Percentiles rank a stretch among this genome's conserved stretches.
phyloP scores from a whole-genome alignment of 306 rosid genomes.

The Geum urbanum region DNA sequence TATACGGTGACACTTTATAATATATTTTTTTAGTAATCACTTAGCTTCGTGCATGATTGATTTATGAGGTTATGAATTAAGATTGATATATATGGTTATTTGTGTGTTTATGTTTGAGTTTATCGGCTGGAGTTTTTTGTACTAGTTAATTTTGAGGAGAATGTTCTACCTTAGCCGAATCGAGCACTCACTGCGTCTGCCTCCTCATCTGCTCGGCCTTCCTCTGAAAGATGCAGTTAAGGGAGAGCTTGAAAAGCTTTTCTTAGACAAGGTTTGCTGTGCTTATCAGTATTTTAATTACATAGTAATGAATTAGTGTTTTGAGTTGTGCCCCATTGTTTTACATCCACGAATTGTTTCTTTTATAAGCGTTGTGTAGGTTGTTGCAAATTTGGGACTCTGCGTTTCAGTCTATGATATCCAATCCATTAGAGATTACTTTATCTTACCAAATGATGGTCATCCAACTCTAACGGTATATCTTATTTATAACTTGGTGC shows the following conservation, averaged over 20 bases:
- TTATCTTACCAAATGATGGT: conserved; percentile 66
- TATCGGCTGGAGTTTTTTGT: too few species aligned
- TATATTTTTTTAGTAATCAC: too few species aligned
- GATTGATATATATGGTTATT: too few species aligned
- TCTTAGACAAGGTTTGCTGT: conserved; percentile 61
- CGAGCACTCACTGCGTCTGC: conserved; percentile 65
- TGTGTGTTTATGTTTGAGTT: too few species aligned
- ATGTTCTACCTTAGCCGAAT: conserved; percentile 79
- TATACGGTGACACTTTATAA: too few species aligned
- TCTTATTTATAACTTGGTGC: too few species aligned
- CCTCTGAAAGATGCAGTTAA: conserved; percentile 59
- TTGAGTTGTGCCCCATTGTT: neutral
- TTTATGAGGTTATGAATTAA: too few species aligned
- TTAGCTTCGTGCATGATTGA: too few species aligned
- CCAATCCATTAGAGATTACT: conserved; percentile 61
- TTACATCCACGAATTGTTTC: neutral
- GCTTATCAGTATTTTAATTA: too few species aligned
- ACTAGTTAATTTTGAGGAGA: conserved; percentile 3
- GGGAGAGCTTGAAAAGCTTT: conserved; percentile 66
- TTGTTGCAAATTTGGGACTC: conserved; percentile 73
- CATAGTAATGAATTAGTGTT: conserved; percentile 17
- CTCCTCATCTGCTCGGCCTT: conserved; percentile 55
- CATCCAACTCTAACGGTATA: conserved; percentile 71
- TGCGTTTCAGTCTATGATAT: conserved; percentile 73
- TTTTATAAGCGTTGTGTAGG: conserved; percentile 38